Evolutionary conservation across 2,329 filamentous ascomycete species (phyloP), one percentile per base, ranked within the genome.

Genomic region (Verticillium isaacii): DNA sequence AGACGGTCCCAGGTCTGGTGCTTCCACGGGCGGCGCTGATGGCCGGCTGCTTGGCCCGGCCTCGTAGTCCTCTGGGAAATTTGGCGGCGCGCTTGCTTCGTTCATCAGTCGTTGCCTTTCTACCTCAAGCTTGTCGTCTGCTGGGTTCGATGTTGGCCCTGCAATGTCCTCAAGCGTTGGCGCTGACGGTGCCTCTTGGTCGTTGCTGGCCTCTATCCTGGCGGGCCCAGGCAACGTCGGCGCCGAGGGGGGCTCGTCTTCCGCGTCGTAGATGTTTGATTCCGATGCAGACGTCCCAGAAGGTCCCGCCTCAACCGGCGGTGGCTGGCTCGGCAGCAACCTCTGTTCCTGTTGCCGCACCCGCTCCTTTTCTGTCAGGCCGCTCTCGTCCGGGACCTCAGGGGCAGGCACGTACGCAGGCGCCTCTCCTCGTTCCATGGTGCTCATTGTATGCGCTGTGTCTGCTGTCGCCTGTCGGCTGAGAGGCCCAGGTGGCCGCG

Each of bases 111-210:
- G 80, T 61, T 78, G 83, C 23, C 87, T 81, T 71, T 93, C 90
- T 7, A 92, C 77, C 71, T 96, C 92, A 67, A 89, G 87, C 72
- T 96, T 95, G 73, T 96, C 93, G 61, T 95, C 91, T 15, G 75
- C 78, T 3, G 76, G 64, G 25, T 71, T 65, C 65, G 73, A 67
- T 5, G 67, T 66, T 9, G 66, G 41, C 11, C 61, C 66, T 25
- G 61, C 69, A 5, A 85, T 59, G 8, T 82, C 80, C 19, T 79
- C 78, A n/a, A 80, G 69, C 0, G 79, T 77, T 2, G 78, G 84
- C 2, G 75, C 81, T 5, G 78, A 80, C 6, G 77, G 77, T 2
- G 67, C 73, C 62, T 69, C 75, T 63, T 64, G 75, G 56, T 57
- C 67, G 12, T 66, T 66, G 5, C 11, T 25, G 19, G n/a, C 19